A percentile compares a stretch with the other conserved stretches of the same genome.
phyloP scores from a whole-genome alignment of 495 filamentous ascomycete species.

The Pyrenula aspistea region DNA sequence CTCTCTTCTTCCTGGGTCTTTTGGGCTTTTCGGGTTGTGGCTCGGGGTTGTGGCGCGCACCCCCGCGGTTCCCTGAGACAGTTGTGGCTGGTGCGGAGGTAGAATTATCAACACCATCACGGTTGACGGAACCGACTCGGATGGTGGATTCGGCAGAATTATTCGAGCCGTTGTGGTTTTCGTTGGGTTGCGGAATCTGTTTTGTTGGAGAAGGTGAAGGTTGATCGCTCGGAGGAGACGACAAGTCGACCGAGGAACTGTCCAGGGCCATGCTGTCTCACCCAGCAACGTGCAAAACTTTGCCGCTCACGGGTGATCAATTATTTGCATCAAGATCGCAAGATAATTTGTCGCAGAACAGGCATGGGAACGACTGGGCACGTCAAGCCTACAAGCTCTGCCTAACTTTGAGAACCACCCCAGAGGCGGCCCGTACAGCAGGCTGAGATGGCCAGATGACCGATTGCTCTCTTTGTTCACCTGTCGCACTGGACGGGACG shows the following conservation, averaged over 20 bases:
- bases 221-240: slow-evolving; percentile 11
- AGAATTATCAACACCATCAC: background rate
- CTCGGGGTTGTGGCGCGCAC: background rate
- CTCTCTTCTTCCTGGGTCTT: background rate
- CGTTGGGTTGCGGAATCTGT: slow-evolving; percentile 1
- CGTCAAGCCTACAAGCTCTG: no score
- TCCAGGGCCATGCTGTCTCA: background rate
- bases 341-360: background rate
- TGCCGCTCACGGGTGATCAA: background rate
- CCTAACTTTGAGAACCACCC: background rate
- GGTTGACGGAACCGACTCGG: background rate
- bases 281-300: background rate
- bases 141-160: background rate
- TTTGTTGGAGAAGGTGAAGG: slow-evolving; percentile 5
- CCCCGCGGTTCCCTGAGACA: background rate
- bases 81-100: background rate
- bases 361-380: no score
- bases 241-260: slow-evolving; percentile 16
- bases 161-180: background rate
- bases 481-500: no score
- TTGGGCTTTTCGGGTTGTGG: background rate
- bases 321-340: background rate
- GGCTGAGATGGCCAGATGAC: background rate
- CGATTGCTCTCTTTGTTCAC: background rate
- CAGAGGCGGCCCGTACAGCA: background rate